Evolutionary conservation across 768 basidiomycete genomes (phyloP).

Genomic region (Boletus vinaceobasis): DNA sequence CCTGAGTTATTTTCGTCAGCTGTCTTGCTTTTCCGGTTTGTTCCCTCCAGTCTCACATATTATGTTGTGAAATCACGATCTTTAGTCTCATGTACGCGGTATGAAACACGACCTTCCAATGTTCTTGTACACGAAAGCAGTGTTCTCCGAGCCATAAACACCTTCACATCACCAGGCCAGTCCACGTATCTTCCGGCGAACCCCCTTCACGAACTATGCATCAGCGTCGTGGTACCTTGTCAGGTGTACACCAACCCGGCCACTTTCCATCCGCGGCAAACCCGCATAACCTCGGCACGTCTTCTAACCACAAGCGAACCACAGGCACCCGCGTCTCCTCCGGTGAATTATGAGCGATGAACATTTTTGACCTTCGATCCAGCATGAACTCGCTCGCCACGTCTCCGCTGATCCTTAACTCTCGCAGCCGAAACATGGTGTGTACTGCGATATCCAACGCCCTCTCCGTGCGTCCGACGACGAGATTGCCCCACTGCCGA

Average conservation of each 20-base stretch:
- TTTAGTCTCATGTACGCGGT: neutral
- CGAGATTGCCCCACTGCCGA: slow-evolving; percentile 14
- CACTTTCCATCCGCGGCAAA: slow-evolving; percentile 19
- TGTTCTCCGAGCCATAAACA: neutral
- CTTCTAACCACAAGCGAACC: slow-evolving; percentile 18
- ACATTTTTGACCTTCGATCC: slow-evolving; percentile 18
- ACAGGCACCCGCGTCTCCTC: slow-evolving; percentile 7
- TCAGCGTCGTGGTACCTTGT: neutral
- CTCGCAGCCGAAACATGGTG: slow-evolving; percentile 16
- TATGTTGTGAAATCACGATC: neutral
- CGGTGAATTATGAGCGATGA: slow-evolving; percentile 3
- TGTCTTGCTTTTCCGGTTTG: neutral
- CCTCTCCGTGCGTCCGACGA: slow-evolving; percentile 17
- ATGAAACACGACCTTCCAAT: neutral
- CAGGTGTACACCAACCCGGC: slow-evolving; percentile 22
- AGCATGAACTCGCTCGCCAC: slow-evolving; percentile 26
- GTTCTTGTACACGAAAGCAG: neutral
- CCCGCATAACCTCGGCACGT: slow-evolving; percentile 20
- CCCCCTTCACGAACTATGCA: neutral
- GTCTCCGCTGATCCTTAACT: slow-evolving; percentile 20
- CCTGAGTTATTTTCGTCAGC: neutral
- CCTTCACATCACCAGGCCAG: neutral
- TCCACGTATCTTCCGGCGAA: neutral
- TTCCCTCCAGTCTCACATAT: neutral
- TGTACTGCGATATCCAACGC: slow-evolving; percentile 18